Evolutionary conservation across 1,284 basidiomycete species (phyloP).

Genomic region (Wolfiporia cocos): DNA sequence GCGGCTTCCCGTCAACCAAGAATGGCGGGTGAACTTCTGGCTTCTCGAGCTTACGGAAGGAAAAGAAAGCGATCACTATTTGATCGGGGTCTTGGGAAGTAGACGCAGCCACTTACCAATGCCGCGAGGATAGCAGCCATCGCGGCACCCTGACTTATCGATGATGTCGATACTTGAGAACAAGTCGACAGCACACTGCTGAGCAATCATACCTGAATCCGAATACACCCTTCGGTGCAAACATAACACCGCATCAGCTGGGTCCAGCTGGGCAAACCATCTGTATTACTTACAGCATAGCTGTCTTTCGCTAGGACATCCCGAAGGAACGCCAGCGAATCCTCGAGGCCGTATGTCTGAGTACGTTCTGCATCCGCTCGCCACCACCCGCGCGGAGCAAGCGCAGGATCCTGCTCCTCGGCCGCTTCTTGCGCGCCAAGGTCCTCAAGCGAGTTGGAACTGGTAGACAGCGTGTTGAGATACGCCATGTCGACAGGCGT

Average conservation of each 20-base stretch:
- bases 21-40: slow-evolving; percentile 59
- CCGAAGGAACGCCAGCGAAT: slow-evolving; percentile 39
- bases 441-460: slow-evolving; percentile 35
- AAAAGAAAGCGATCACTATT: too few species aligned
- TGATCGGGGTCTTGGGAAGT: too few species aligned
- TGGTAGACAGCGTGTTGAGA: slow-evolving; percentile 20
- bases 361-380: slow-evolving; percentile 44
- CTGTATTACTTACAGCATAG: slow-evolving; percentile 57
- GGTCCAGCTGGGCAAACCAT: too few species aligned
- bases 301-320: slow-evolving; percentile 43
- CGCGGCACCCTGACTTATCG: slow-evolving; percentile 69
- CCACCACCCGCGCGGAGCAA: slow-evolving; percentile 82
- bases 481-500: slow-evolving; percentile 60
- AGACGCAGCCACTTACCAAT: slow-evolving; percentile 41
- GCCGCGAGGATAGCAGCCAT: slow-evolving; percentile 74
- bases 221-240: slow-evolving; percentile 79
- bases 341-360: slow-evolving; percentile 53
- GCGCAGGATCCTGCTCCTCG: slow-evolving; percentile 48
- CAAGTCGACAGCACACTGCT: neutral
- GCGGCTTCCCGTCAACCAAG: slow-evolving; percentile 55
- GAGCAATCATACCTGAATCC: slow-evolving; percentile 57
- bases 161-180: slow-evolving; percentile 1
- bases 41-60: slow-evolving; percentile 39
- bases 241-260: too few species aligned
- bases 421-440: slow-evolving; percentile 53